A percentile compares a stretch with the other conserved stretches of the same genome.
Evolutionary conservation across 345 rosid genomes (phyloP).

Genomic region (Erysimum cheiranthoides): DNA sequence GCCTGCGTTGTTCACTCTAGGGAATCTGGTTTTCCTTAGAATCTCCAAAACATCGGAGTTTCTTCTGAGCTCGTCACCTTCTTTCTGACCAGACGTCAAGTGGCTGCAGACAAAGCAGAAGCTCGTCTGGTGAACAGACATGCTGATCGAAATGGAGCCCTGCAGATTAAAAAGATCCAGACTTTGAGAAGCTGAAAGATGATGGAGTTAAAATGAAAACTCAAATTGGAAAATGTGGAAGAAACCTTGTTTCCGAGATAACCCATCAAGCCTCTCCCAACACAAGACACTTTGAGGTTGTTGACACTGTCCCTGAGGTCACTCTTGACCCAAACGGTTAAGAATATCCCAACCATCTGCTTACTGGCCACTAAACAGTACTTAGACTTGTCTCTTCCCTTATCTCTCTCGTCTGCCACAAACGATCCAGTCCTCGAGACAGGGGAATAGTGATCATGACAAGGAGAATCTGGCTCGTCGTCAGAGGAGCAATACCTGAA

Average conservation of each 20-base stretch:
- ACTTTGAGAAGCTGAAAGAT: background rate
- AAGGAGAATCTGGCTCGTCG: slow-evolving; percentile 80
- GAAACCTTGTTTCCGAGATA: slow-evolving; percentile 98
- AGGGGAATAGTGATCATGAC: slow-evolving; percentile 56
- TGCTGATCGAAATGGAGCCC: slow-evolving; percentile 98
- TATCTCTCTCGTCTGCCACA: slow-evolving; percentile 61
- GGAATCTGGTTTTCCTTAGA: slow-evolving; percentile 93
- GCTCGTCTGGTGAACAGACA: slow-evolving; percentile 93
- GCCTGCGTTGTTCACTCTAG: slow-evolving; percentile 64
- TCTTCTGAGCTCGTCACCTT: slow-evolving; percentile 91
- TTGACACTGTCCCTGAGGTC: slow-evolving; percentile 72
- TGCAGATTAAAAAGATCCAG: slow-evolving; percentile 46
- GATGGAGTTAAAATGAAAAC: background rate
- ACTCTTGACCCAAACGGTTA: slow-evolving; percentile 91
- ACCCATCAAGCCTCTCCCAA: slow-evolving; percentile 99
- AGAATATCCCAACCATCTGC: slow-evolving; percentile 98
- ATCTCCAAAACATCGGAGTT: slow-evolving; percentile 98
- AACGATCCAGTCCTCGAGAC: slow-evolving; percentile 55
- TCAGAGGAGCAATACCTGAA: slow-evolving; percentile 78
- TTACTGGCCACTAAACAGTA: slow-evolving; percentile 94
- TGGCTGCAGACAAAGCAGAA: slow-evolving; percentile 98
- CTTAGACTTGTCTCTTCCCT: slow-evolving; percentile 57
- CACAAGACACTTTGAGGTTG: slow-evolving; percentile 93
- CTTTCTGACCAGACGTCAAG: slow-evolving; percentile 97
- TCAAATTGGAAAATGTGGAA: background rate